Evolutionary conservation across 1,284 basidiomycete species (phyloP), one percentile per base, ranked within the genome.

Genomic region (Leccinum insigne): DNA sequence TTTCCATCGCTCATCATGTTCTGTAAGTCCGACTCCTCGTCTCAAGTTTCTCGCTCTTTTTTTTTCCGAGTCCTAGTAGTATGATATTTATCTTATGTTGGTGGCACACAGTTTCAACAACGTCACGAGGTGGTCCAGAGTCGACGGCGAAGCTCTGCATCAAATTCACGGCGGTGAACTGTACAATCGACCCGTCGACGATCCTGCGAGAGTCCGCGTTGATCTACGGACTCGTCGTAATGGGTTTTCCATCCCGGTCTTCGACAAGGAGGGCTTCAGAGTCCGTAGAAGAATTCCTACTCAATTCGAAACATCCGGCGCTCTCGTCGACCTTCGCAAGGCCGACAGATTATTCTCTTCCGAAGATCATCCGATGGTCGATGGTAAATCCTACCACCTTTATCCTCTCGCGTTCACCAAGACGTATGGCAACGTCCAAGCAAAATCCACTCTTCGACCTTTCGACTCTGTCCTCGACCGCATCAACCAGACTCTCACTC

Each of bases 341-440:
- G 40, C 52, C 1, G 62, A 68, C 2, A 2, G 1, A 0, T 11
- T 68, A 2, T 68, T 68, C n/a, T 58, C 67, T 0, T 44, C 60
- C 0, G 26, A 61, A 23, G 52, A 23, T 10, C 21, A 26, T 9
- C 13, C 18, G 2, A 14, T 8, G 5, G 18, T 18, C 2, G 13
- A 16, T 5, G 3, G 5, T 0, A 58, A 58, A 16, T 11, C 14
- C 2, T 26, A 68, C 2, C 49, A 62, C 0, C 1, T 57, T 0
- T 68, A 68, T n/a, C 62, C 66, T 2, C 60, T 68, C 10, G 60
- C 21, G 1, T 68, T 64, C 52, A 68, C 67, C 2, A 68, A 57
- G 8, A 0, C 0, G 0, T 68, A 16, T 14, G 57, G 62, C 1
- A 68, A 68, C 2, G 52, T 68, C 0, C 66, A 68, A 14, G 67